Evolutionary conservation across 2,329 filamentous ascomycete genomes (phyloP).

Genomic region (Talaromyces sp.): DNA sequence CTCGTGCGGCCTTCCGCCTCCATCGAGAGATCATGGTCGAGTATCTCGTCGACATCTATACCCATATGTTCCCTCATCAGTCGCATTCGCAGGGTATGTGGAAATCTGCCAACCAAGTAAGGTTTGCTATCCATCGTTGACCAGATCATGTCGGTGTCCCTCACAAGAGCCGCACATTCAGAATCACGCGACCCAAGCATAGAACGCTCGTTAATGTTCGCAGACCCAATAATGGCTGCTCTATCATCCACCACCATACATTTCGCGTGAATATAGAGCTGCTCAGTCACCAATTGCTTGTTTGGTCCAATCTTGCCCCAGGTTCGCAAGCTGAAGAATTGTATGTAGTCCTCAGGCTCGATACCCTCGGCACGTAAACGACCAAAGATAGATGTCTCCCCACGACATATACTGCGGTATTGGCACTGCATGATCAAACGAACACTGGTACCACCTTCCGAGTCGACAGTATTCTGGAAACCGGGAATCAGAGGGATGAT

Average conservation of each 20-base stretch:
- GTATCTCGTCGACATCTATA: conserved; percentile 87
- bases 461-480: conserved; percentile 93
- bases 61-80: conserved; percentile 96
- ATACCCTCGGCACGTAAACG: conserved; percentile 74
- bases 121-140: conserved; percentile 87
- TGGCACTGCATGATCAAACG: conserved; percentile 96
- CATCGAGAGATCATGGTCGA: conserved; percentile 69
- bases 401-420: conserved; percentile 91
- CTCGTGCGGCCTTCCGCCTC: conserved; percentile 61
- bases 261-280: conserved; percentile 97
- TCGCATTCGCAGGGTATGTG: conserved; percentile 85
- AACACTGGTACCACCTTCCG: conserved; percentile 89
- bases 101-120: conserved; percentile 86
- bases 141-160: conserved; percentile 88
- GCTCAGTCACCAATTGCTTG: conserved; percentile 83
- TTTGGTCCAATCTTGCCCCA: conserved; percentile 88
- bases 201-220: conserved; percentile 97
- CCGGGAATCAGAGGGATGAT: conserved; percentile 96
- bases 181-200: conserved; percentile 91
- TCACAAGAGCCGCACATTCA: conserved; percentile 82
- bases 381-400: conserved; percentile 87
- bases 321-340: conserved; percentile 86
- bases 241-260: conserved; percentile 94
- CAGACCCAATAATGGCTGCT: conserved; percentile 88
- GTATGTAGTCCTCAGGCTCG: conserved; percentile 90